These are phyloP conservation scores for Wickerhamiella infanticola DNA, from an alignment of 1,139 yeast genomes.

Conservation along the genomic window DNA sequence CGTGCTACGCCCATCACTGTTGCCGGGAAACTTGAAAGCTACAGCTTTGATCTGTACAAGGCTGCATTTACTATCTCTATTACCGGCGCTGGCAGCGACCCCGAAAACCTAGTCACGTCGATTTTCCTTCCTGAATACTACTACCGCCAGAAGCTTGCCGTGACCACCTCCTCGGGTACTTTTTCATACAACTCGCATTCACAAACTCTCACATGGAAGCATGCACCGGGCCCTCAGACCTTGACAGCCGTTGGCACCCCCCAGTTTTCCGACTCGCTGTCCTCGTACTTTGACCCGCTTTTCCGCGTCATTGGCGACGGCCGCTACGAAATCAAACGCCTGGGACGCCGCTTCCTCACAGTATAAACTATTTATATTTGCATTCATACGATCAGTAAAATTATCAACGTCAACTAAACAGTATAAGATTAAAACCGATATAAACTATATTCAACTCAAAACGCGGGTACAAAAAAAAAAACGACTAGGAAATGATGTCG, in stretches of 20 bases:
- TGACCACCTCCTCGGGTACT: slow-evolving; percentile 41
- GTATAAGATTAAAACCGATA: neutral
- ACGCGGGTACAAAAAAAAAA: no score
- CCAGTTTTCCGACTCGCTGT: slow-evolving; percentile 12
- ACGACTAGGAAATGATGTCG: neutral
- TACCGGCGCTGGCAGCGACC: slow-evolving; percentile 6
- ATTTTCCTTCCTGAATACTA: slow-evolving; percentile 63
- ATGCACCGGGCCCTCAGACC: slow-evolving; percentile 18
- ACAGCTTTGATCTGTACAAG: slow-evolving; percentile 19
- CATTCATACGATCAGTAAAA: neutral
- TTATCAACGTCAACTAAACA: no score
- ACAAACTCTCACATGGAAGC: slow-evolving; percentile 61
- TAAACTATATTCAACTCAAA: neutral
- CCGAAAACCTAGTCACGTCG: slow-evolving; percentile 30
- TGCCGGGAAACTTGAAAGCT: slow-evolving; percentile 18
- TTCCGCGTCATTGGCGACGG: neutral
- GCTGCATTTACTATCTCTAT: slow-evolving; percentile 19
- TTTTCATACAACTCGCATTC: slow-evolving; percentile 29
- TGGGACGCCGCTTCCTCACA: neutral
- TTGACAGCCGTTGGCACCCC: slow-evolving; percentile 17
- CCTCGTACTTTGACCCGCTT: slow-evolving; percentile 12
- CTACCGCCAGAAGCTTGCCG: slow-evolving; percentile 36
- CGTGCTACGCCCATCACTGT: slow-evolving; percentile 24
- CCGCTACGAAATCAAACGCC: neutral
- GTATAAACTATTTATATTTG: neutral